Percentiles rank a stretch among this genome's conserved stretches.
phyloP scores from a whole-genome alignment of 495 filamentous ascomycete genomes.

The Hypoxylon lienhwacheense region DNA sequence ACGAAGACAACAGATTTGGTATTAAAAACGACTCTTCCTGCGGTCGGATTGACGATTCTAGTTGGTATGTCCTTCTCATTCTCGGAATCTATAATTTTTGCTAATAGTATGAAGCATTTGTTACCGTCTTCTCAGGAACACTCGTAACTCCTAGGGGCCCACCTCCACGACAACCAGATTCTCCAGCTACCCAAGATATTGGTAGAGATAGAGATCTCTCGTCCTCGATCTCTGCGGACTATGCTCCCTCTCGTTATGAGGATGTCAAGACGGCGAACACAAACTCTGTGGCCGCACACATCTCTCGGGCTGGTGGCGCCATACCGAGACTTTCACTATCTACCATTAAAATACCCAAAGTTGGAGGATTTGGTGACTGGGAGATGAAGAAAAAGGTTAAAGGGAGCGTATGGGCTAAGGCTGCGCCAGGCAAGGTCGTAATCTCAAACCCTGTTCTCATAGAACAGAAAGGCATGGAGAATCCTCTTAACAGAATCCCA shows the following conservation, averaged over 20 bases:
- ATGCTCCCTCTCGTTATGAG: constrained; percentile 49
- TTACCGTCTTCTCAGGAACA: constrained; percentile 39
- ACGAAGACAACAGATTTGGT: constrained; percentile 45
- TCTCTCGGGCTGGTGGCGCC: constrained; percentile 23
- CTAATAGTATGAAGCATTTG: constrained; percentile 38
- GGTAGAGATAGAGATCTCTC: constrained; percentile 42
- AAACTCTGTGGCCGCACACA: constrained; percentile 42
- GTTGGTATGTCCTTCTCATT: constrained; percentile 46
- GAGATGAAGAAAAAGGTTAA: constrained; percentile 39
- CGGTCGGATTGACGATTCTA: constrained; percentile 51
- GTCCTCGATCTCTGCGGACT: constrained; percentile 46
- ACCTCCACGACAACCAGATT: constrained; percentile 32
- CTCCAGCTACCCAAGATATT: constrained; percentile 26
- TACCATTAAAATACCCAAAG: constrained; percentile 18
- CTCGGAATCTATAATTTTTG: background rate
- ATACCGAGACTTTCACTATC: constrained; percentile 29
- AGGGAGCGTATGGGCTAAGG: constrained; percentile 31
- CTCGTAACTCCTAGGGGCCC: constrained; percentile 34
- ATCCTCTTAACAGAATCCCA: constrained; percentile 49
- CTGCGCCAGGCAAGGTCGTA: constrained; percentile 40
- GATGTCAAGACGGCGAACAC: constrained; percentile 49
- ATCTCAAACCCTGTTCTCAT: constrained; percentile 55
- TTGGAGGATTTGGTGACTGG: constrained; percentile 26
- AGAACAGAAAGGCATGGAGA: constrained; percentile 40
- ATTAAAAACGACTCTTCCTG: constrained; percentile 52